Percentiles rank a stretch among this genome's conserved stretches.
Evolutionary conservation across 768 basidiomycete genomes (phyloP).

Genomic region (Tephrocybe sp.): DNA sequence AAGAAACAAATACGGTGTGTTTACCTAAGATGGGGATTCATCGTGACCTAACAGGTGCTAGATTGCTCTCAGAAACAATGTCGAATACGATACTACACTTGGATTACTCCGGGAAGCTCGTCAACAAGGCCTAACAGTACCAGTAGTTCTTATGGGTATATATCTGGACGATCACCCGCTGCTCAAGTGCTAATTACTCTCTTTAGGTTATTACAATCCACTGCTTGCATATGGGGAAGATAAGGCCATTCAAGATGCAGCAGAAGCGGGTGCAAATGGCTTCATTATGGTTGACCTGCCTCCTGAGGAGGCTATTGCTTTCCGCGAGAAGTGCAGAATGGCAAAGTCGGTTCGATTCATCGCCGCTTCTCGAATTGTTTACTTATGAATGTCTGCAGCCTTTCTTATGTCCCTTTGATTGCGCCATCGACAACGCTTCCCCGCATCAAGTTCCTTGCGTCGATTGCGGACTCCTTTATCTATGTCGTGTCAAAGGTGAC

Average conservation of each 20-base stretch:
- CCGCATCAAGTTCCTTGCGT: conserved; percentile 87
- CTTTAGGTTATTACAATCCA: conserved; percentile 94
- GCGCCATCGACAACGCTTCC: conserved; percentile 89
- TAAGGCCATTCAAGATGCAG: conserved; percentile 87
- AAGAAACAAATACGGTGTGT: conserved; percentile 89
- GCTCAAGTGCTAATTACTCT: conserved; percentile 7
- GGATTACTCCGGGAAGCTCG: conserved; percentile 78
- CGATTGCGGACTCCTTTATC: conserved; percentile 96
- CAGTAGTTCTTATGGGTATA: conserved; percentile 93
- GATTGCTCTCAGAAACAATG: conserved; percentile 82
- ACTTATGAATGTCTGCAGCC: conserved; percentile 39
- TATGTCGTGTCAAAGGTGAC: conserved; percentile 95
- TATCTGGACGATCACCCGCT: neutral
- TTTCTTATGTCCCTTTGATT: conserved; percentile 94
- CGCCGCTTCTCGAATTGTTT: neutral
- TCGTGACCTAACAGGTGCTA: conserved; percentile 30
- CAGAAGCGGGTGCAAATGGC: conserved; percentile 90
- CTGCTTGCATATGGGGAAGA: conserved; percentile 95
- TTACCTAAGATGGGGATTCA: neutral
- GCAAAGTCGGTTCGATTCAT: conserved; percentile 58
- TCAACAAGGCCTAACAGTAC: conserved; percentile 75
- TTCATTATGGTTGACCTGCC: conserved; percentile 98
- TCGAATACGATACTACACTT: conserved; percentile 77
- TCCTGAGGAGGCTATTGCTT: conserved; percentile 91
- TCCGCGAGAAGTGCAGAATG: conserved; percentile 84